phyloP scores from a whole-genome alignment of 2,329 filamentous ascomycete species.

The Aspergillus quadrilineatus region DNA sequence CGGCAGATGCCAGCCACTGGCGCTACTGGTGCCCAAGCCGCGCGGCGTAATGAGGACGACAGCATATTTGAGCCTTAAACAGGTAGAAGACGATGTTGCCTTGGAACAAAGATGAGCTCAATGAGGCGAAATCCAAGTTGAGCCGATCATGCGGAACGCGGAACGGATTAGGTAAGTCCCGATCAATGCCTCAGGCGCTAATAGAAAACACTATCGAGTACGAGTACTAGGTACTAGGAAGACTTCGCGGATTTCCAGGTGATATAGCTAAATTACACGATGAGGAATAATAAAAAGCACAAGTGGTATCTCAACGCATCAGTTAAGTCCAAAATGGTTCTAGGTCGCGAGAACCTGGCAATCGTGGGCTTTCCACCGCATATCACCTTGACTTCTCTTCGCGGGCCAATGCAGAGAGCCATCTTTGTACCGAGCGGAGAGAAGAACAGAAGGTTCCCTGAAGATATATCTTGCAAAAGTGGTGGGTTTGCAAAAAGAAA shows the following conservation, averaged over 20 bases:
- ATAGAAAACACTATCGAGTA: not conserved
- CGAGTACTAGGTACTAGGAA: not conserved
- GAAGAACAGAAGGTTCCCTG: too few species aligned
- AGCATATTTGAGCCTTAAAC: slow-evolving; percentile 38
- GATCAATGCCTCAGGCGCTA: slow-evolving; percentile 25
- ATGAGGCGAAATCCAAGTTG: slow-evolving; percentile 39
- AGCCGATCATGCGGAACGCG: slow-evolving; percentile 36
- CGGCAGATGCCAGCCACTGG: slow-evolving; percentile 35
- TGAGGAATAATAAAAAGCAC: not conserved
- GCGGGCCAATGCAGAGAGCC: not conserved
- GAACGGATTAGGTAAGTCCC: slow-evolving; percentile 29
- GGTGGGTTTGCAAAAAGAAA: not conserved
- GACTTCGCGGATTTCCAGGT: not conserved
- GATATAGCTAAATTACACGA: slow-evolving; percentile 7
- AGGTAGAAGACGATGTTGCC: slow-evolving; percentile 25
- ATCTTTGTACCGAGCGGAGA: too few species aligned
- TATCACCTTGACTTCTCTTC: not conserved
- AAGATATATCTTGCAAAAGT: too few species aligned
- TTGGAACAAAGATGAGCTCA: slow-evolving; percentile 25
- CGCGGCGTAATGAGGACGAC: slow-evolving; percentile 48
- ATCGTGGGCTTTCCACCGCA: not conserved
- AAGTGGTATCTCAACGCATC: slow-evolving; percentile 8
- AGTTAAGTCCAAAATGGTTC: not conserved
- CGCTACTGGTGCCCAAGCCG: slow-evolving; percentile 40
- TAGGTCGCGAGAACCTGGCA: not conserved